Conservation (phyloP, 352 stramenopile genomes). For the Pilasporangium apinafurcum region DNA sequence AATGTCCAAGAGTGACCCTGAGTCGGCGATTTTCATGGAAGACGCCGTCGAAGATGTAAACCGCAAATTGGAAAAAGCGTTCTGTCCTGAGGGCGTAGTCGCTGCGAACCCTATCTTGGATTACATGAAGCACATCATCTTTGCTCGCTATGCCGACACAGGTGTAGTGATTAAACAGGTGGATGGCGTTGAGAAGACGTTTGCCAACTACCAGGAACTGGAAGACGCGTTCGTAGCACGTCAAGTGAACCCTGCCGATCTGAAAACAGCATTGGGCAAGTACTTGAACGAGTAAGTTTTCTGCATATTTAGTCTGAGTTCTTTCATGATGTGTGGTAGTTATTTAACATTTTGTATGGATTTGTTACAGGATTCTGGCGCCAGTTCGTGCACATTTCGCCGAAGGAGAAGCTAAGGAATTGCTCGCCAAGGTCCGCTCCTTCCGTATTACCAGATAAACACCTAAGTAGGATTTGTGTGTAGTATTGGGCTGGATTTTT, state of each 20-base stretch:
- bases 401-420: constrained; percentile 90
- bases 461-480: too few species aligned
- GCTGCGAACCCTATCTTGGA: constrained; percentile 95
- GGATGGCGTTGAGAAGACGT: constrained; percentile 66
- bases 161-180: constrained; percentile 48
- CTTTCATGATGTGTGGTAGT: constrained; percentile 2
- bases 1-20: constrained; percentile 99
- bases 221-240: constrained; percentile 88
- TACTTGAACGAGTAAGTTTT: constrained; percentile 89
- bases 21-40: constrained; percentile 99
- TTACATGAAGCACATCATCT: constrained; percentile 98
- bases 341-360: constrained; percentile 5
- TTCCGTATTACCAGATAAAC: constrained; percentile 94
- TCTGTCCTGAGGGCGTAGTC: constrained; percentile 89
- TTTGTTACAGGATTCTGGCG: constrained; percentile 82
- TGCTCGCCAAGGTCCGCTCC: constrained; percentile 95
- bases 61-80: constrained; percentile 98
- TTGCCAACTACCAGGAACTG: constrained; percentile 86
- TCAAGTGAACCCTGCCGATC: constrained; percentile 89
- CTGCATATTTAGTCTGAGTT: constrained; percentile 1
- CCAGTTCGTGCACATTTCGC: constrained; percentile 97
- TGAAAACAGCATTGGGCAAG: constrained; percentile 90
- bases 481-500: neutral
- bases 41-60: constrained; percentile 92
- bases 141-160: constrained; percentile 57